These are phyloP conservation scores for Aphanoascus verrucosus DNA, from an alignment of 2,329 filamentous ascomycete genomes.

Conservation along the genomic window DNA sequence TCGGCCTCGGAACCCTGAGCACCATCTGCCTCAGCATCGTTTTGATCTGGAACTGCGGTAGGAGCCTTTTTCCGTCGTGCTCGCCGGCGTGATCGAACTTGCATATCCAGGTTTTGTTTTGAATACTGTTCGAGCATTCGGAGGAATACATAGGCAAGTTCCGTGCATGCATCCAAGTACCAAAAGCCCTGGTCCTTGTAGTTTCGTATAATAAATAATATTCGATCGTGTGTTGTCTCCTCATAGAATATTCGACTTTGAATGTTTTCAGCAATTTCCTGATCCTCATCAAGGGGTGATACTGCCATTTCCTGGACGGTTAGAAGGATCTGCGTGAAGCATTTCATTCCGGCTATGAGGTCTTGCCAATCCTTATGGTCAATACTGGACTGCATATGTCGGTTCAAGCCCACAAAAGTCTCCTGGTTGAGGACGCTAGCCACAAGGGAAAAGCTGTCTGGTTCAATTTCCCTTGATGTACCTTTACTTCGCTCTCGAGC, in stretches of 20 bases:
- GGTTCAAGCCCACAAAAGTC: slow-evolving; percentile 80
- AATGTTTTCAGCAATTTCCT: slow-evolving; percentile 96
- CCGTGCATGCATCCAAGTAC: slow-evolving; percentile 84
- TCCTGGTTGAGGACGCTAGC: slow-evolving; percentile 88
- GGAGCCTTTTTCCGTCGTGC: slow-evolving; percentile 58
- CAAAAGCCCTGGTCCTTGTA: slow-evolving; percentile 92
- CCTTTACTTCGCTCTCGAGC: slow-evolving; percentile 41
- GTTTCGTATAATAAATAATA: slow-evolving; percentile 67
- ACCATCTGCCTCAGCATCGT: slow-evolving; percentile 45
- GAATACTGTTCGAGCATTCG: slow-evolving; percentile 87
- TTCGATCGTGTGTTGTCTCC: slow-evolving; percentile 79
- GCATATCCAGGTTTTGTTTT: slow-evolving; percentile 88
- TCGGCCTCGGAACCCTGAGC: slow-evolving; percentile 56
- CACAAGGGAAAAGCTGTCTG: slow-evolving; percentile 72
- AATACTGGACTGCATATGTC: slow-evolving; percentile 65
- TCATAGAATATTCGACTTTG: slow-evolving; percentile 97
- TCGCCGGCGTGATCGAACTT: slow-evolving; percentile 71
- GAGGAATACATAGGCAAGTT: slow-evolving; percentile 82
- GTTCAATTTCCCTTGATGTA: slow-evolving; percentile 46
- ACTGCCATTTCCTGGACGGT: slow-evolving; percentile 88
- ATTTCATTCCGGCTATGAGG: slow-evolving; percentile 77
- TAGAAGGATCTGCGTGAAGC: slow-evolving; percentile 85
- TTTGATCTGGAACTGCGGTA: slow-evolving; percentile 24
- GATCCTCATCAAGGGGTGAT: slow-evolving; percentile 77
- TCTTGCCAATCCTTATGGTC: slow-evolving; percentile 83